Conservation (phyloP, 2,329 filamentous ascomycete genomes). For the Trichoderma sp. region DNA sequence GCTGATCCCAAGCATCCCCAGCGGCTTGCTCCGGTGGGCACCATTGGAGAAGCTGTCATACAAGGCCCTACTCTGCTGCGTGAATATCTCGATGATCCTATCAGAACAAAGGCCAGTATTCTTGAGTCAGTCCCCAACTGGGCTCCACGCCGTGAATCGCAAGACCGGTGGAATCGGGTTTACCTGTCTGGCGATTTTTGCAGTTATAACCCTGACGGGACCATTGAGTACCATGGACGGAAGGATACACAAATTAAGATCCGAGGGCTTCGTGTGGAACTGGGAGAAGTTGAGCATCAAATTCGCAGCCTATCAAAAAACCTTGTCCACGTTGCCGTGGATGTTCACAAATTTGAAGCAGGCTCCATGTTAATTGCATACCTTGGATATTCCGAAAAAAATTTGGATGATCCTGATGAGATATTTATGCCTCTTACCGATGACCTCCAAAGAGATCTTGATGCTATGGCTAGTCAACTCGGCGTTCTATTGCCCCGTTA, state of each 20-base stretch:
- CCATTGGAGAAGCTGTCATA: slow-evolving; percentile 15
- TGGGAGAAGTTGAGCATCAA: slow-evolving; percentile 18
- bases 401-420: not conserved
- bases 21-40: slow-evolving; percentile 10
- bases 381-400: not conserved
- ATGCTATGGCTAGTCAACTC: slow-evolving; percentile 20
- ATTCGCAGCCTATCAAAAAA: not conserved
- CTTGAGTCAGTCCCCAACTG: not conserved
- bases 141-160: not conserved
- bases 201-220: not conserved
- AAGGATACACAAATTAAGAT: slow-evolving; percentile 6
- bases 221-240: slow-evolving; percentile 8
- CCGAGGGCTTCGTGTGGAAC: not conserved
- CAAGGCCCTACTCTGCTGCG: slow-evolving; percentile 5
- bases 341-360: slow-evolving; percentile 3
- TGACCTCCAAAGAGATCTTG: slow-evolving; percentile 17
- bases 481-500: slow-evolving; percentile 21
- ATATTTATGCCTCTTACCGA: slow-evolving; percentile 19
- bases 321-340: slow-evolving; percentile 10
- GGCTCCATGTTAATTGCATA: not conserved
- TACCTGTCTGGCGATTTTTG: not conserved
- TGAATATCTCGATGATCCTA: slow-evolving; percentile 15
- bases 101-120: not conserved
- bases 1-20: not conserved
- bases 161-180: not conserved